Percentiles rank a stretch among this genome's conserved stretches.
These are phyloP conservation scores for Tripidium arundinaceum DNA, from an alignment of 202 grass and related monocot genomes.

Conservation along the genomic window DNA sequence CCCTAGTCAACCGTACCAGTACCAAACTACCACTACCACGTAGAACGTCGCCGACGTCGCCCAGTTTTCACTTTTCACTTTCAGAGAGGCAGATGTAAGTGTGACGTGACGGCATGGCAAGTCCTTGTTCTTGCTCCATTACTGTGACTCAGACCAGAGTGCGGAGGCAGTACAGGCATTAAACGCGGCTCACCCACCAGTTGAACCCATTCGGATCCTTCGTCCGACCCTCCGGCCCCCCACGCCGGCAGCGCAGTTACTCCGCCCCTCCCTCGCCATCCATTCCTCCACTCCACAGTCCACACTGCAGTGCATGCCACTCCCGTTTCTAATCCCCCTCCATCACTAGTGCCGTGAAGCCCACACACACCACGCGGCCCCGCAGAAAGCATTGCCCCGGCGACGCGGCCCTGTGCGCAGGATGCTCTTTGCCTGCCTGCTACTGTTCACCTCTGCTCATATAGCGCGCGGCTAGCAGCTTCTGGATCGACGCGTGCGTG, in stretches of 20 bases:
- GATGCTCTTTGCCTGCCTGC: conserved; percentile 45
- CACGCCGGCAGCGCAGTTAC: conserved; percentile 27
- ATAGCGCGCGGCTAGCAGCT: conserved; percentile 18
- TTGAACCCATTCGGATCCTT: neutral
- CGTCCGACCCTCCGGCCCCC: neutral
- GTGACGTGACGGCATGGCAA: neutral
- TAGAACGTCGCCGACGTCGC: too few relatives aligned
- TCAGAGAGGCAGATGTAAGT: too few relatives aligned
- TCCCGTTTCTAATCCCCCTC: neutral
- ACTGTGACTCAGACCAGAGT: neutral
- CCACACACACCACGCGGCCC: neutral
- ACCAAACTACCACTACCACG: too few relatives aligned
- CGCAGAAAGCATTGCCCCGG: neutral
- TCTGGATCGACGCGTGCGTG: neutral
- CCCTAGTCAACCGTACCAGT: neutral
- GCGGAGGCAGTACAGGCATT: conserved; percentile 22
- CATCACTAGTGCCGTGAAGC: neutral
- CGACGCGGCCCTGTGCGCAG: conserved; percentile 14
- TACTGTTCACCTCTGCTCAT: conserved; percentile 16
- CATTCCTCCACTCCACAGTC: neutral
- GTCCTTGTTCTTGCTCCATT: neutral
- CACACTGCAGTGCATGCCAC: neutral
- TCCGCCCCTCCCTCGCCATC: neutral
- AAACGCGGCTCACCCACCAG: conserved; percentile 33
- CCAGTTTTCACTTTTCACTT: too few relatives aligned